Percentiles rank a stretch among this genome's conserved stretches.
Conservation (phyloP, 129 eudicot genomes). For the Daucus carota region DH1_v3.0 NC_030381.2:26143001-26143500, state of each 20-base stretch:
- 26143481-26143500: no score
- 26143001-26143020: neutral
- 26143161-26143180: conserved; percentile 4
- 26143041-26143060: conserved; percentile 9
- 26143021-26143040: conserved; percentile 2
- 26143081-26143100: neutral
- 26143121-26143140: conserved; percentile 14
- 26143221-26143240: neutral
- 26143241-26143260: neutral
- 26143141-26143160: conserved; percentile 18
- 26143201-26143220: neutral
- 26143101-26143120: neutral
- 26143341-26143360: no score
- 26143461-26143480: no score
- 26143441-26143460: no score
- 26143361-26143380: no score
- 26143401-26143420: no score
- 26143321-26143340: no score
- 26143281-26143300: no score
- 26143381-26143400: no score
- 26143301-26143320: no score
- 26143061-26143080: conserved; percentile 5
- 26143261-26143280: no score
- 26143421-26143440: no score
- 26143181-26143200: conserved; percentile 11